A percentile compares a stretch with the other conserved stretches of the same genome.
phyloP scores from a whole-genome alignment of 2,329 filamentous ascomycete genomes.

The Calonectria fujianensis region DNA sequence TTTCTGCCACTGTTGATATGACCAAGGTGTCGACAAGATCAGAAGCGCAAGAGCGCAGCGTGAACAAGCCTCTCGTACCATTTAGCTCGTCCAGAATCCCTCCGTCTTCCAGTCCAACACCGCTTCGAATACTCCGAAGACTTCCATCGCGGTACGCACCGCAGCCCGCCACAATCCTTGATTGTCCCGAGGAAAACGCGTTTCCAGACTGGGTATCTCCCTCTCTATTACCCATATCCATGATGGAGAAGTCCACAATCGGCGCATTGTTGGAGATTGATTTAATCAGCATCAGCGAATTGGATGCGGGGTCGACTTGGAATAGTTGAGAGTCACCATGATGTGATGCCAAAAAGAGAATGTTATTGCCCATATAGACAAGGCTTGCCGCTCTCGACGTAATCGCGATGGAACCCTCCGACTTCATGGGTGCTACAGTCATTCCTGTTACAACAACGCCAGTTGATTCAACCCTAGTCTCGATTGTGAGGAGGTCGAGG shows the following conservation, averaged over 20 bases:
- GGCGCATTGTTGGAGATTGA: constrained; percentile 86
- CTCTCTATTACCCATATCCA: constrained; percentile 94
- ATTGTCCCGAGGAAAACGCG: constrained; percentile 96
- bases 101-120: constrained; percentile 92
- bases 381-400: constrained; percentile 87
- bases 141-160: constrained; percentile 93
- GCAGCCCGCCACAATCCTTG: constrained; percentile 93
- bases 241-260: constrained; percentile 93
- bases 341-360: constrained; percentile 92
- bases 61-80: constrained; percentile 83
- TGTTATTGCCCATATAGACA: constrained; percentile 83
- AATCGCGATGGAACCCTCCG: constrained; percentile 52
- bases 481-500: constrained; percentile 88
- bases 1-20: constrained; percentile 88
- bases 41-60: constrained; percentile 72
- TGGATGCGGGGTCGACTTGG: constrained; percentile 67
- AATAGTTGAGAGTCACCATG: constrained; percentile 94
- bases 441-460: constrained; percentile 82
- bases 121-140: constrained; percentile 91
- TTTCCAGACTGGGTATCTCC: constrained; percentile 85
- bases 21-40: constrained; percentile 81
- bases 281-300: constrained; percentile 80
- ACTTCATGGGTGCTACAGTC: constrained; percentile 73
- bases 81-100: constrained; percentile 88
- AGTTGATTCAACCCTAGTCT: constrained; percentile 78